These are phyloP conservation scores for Raddia distichophylla DNA, from an alignment of 176 grass and related monocot genomes.

Conservation along the genomic window DNA sequence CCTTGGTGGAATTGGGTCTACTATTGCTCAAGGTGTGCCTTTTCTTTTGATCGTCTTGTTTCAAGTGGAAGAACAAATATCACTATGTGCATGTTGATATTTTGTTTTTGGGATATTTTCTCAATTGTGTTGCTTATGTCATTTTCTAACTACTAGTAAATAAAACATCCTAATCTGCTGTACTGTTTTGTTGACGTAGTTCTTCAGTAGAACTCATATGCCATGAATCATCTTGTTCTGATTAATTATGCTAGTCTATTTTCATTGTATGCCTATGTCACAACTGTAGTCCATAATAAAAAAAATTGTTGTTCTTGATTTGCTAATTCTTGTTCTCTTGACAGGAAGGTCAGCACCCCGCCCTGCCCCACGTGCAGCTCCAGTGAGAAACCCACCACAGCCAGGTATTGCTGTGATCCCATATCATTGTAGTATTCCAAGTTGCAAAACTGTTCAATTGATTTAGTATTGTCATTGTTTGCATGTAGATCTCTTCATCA, in stretches of 20 bases:
- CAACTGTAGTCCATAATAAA: neutral
- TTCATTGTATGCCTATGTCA: neutral
- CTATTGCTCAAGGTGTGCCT: conserved; percentile 79
- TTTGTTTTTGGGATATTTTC: neutral
- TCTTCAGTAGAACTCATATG: neutral
- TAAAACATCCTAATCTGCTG: neutral
- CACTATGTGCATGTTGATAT: neutral
- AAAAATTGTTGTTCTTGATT: neutral
- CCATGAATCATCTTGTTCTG: neutral
- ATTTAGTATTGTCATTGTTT: neutral
- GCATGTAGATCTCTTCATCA: neutral
- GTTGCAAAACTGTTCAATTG: neutral
- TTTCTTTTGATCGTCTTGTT: neutral
- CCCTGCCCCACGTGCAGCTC: conserved; percentile 69
- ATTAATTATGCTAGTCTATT: neutral
- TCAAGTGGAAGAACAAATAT: neutral
- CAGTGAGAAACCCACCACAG: conserved; percentile 71
- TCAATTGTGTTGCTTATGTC: neutral
- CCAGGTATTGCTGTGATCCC: conserved; percentile 47
- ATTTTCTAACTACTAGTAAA: neutral
- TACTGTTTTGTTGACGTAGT: neutral
- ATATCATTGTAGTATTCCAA: neutral
- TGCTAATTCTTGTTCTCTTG: conserved; percentile 14
- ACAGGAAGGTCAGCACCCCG: conserved; percentile 73
- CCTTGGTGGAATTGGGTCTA: conserved; percentile 74